Evolutionary conservation across 1,284 basidiomycete species (phyloP).

Genomic region (Hortiboletus rubellus): DNA sequence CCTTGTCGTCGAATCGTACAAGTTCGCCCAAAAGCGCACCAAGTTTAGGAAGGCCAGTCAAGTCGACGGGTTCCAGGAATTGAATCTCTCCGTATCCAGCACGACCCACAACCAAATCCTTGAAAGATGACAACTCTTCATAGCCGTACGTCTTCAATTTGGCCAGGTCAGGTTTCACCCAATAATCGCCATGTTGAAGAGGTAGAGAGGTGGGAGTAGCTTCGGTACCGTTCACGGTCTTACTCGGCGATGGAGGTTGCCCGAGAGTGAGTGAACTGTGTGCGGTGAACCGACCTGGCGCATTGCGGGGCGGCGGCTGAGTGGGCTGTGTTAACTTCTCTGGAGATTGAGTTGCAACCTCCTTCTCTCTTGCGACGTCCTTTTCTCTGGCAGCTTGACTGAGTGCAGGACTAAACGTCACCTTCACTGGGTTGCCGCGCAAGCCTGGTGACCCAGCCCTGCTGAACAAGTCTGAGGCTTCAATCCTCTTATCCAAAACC

Average conservation of each 20-base stretch:
- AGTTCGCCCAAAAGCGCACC: conserved; percentile 84
- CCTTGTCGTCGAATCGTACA: conserved; percentile 88
- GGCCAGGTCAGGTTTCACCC: conserved; percentile 75
- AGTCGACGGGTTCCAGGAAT: conserved; percentile 90
- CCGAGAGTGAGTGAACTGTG: conserved; percentile 38
- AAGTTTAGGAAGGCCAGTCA: conserved; percentile 83
- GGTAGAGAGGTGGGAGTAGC: conserved; percentile 36
- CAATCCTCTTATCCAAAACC: conserved; percentile 80
- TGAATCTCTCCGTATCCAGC: conserved; percentile 89
- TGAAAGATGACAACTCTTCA: conserved; percentile 69
- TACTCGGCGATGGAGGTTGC: conserved; percentile 20
- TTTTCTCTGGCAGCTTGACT: conserved; percentile 72
- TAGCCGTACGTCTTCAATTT: conserved; percentile 70
- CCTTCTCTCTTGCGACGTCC: conserved; percentile 69
- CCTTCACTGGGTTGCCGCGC: conserved; percentile 47
- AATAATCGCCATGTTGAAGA: conserved; percentile 86
- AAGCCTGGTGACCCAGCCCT: conserved; percentile 50
- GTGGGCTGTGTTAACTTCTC: conserved; percentile 28
- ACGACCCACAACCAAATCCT: conserved; percentile 85
- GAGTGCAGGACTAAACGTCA: conserved; percentile 71
- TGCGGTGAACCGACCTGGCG: conserved; percentile 52
- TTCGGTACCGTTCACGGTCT: conserved; percentile 30
- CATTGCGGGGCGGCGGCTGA: conserved; percentile 45
- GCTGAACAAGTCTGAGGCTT: conserved; percentile 66
- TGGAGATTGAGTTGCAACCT: conserved; percentile 37